A percentile compares a stretch with the other conserved stretches of the same genome.
These are phyloP conservation scores for Diaporthe capsici DNA, from an alignment of 2,329 filamentous ascomycete genomes.

Conservation along the genomic window DNA sequence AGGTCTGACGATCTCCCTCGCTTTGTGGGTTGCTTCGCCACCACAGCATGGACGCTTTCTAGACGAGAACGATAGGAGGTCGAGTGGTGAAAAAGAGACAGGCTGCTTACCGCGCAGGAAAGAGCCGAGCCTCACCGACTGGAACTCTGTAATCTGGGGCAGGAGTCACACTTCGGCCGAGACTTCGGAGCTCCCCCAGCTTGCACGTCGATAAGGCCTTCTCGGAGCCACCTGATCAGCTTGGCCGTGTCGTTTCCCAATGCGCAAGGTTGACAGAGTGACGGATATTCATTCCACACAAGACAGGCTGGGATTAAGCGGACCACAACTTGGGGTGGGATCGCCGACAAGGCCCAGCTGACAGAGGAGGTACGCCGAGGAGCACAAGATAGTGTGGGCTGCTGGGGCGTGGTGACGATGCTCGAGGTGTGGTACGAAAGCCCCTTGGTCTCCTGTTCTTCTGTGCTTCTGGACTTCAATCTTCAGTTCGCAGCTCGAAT, in stretches of 20 bases:
- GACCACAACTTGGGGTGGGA: neutral
- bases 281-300: neutral
- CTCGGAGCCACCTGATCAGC: neutral
- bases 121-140: neutral
- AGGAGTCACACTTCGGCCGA: slow-evolving; percentile 5
- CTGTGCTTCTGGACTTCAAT: neutral
- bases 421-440: neutral
- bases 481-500: neutral
- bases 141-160: neutral
- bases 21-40: slow-evolving; percentile 1
- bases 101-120: neutral
- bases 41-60: neutral
- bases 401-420: neutral
- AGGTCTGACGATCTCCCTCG: neutral
- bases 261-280: neutral
- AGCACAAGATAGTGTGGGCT: neutral
- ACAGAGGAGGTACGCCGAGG: neutral
- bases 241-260: neutral
- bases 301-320: neutral
- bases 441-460: neutral
- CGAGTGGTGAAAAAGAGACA: neutral
- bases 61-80: neutral
- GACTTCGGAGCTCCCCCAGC: neutral
- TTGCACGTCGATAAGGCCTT: neutral
- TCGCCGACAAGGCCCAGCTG: neutral